These are phyloP conservation scores for Microbotryum intermedium DNA, from an alignment of 1,284 basidiomycete species.

Conservation along the genomic window DNA sequence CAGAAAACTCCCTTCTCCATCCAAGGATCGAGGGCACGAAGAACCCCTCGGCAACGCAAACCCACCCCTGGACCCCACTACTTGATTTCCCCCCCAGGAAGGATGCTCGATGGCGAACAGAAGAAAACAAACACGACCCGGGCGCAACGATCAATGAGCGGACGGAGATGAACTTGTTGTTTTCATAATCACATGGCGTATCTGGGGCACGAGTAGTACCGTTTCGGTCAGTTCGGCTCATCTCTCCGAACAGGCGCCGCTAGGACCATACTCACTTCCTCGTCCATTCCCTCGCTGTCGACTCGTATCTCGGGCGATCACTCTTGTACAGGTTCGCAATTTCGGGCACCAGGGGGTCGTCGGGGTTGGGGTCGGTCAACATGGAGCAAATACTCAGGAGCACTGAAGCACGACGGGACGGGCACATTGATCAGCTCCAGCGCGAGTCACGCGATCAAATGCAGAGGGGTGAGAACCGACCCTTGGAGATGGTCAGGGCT, in stretches of 20 bases:
- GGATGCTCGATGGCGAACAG: no score
- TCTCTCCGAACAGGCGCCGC: background rate
- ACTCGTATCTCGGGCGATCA: slow-evolving; percentile 83
- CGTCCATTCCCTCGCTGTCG: slow-evolving; percentile 93
- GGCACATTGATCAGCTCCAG: background rate
- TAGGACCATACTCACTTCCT: slow-evolving; percentile 61
- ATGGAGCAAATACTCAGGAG: slow-evolving; percentile 91
- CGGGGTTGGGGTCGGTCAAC: slow-evolving; percentile 93
- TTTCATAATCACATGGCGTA: background rate
- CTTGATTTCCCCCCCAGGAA: no score
- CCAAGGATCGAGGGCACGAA: no score
- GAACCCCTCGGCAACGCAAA: no score
- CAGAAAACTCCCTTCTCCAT: no score
- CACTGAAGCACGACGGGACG: slow-evolving; percentile 47
- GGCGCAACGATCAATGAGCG: no score
- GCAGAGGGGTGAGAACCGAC: slow-evolving; percentile 44
- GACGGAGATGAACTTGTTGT: no score
- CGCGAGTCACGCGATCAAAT: background rate
- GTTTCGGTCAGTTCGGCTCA: background rate
- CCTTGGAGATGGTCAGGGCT: slow-evolving; percentile 96
- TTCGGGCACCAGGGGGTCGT: slow-evolving; percentile 62
- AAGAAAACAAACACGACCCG: no score
- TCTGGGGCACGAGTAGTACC: background rate
- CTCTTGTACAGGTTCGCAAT: slow-evolving; percentile 88
- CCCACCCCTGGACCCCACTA: no score